Conservation (phyloP, 305 asterid genomes). For the Fraxinus ornus region DNA sequence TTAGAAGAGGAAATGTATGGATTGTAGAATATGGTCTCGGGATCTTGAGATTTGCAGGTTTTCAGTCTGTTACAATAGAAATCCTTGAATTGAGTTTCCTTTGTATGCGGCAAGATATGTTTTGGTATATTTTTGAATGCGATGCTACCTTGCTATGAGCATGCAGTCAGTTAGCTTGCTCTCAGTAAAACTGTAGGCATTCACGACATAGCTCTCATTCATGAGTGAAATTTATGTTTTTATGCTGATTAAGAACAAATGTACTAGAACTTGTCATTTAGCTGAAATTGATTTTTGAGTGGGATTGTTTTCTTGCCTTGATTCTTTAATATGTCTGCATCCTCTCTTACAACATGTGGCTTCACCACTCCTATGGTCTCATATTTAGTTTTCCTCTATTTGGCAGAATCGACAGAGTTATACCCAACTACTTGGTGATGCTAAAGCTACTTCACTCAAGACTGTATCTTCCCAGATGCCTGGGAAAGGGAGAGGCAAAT, state of each 20-base stretch:
- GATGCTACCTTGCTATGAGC: not conserved
- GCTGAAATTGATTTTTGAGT: not conserved
- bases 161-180: not conserved
- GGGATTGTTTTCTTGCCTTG: not conserved
- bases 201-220: not conserved
- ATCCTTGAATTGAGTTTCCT: not conserved
- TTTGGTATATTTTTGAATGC: not conserved
- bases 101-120: not conserved
- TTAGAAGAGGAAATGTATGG: not conserved
- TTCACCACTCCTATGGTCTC: conserved; percentile 7
- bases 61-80: not conserved
- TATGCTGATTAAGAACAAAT: not conserved
- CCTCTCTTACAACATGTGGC: not conserved
- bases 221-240: not conserved
- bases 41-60: not conserved
- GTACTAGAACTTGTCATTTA: not conserved
- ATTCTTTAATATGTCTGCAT: not conserved
- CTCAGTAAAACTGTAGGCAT: not conserved
- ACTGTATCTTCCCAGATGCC: conserved; percentile 16
- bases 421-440: conserved; percentile 43
- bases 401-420: conserved; percentile 84
- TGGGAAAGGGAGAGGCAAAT: conserved; percentile 56
- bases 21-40: not conserved
- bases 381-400: not conserved
- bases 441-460: conserved; percentile 33